These are phyloP conservation scores for Porogramme epimiltina DNA, from an alignment of 1,284 basidiomycete species.

Conservation along the genomic window DNA sequence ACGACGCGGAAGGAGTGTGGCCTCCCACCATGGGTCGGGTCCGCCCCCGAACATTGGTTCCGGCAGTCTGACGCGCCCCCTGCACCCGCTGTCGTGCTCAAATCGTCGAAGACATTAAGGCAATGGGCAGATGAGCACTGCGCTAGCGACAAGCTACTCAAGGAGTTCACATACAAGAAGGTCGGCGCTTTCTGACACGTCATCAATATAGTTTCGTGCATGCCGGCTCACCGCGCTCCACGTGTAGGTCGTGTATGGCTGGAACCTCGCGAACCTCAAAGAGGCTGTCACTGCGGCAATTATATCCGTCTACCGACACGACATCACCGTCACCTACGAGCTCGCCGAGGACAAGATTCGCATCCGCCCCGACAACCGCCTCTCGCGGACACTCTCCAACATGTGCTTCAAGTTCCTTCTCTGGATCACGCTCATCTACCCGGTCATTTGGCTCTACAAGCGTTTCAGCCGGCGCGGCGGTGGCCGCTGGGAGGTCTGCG, in stretches of 20 bases:
- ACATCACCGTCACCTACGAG: constrained; percentile 51
- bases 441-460: constrained; percentile 74
- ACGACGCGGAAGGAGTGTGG: constrained; percentile 24
- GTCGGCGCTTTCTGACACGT: constrained; percentile 26
- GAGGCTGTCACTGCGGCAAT: constrained; percentile 54
- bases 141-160: constrained; percentile 57
- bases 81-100: constrained; percentile 29
- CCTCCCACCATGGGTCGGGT: constrained; percentile 35
- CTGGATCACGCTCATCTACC: constrained; percentile 66
- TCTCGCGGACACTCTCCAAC: constrained; percentile 64
- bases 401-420: constrained; percentile 66
- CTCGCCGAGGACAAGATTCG: constrained; percentile 47
- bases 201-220: neutral
- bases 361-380: constrained; percentile 60
- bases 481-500: constrained; percentile 68
- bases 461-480: constrained; percentile 61
- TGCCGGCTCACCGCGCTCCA: neutral
- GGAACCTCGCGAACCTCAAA: constrained; percentile 60
- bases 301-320: constrained; percentile 52
- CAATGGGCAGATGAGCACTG: constrained; percentile 77
- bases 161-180: constrained; percentile 68
- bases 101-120: constrained; percentile 55
- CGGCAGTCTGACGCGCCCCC: neutral
- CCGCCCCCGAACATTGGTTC: constrained; percentile 13
- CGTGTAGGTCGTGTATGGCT: constrained; percentile 61